phyloP scores from a whole-genome alignment of 2,329 filamentous ascomycete genomes.

The Colletotrichum kahawae region DNA sequence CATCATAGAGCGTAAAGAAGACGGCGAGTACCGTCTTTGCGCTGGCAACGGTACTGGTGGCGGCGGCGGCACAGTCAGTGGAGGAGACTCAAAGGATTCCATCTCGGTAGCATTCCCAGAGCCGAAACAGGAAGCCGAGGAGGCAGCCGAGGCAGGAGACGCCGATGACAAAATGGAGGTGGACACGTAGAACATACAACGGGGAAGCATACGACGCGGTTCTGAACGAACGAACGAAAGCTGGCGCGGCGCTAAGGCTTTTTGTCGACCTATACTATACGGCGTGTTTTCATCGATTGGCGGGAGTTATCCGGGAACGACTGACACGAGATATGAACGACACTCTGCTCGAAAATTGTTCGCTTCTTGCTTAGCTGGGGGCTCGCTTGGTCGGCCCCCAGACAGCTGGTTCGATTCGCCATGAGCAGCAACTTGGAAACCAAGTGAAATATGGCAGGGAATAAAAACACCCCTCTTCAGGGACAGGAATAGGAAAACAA shows the following conservation, averaged over 20 bases:
- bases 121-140: conserved; percentile 10
- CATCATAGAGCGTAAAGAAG: conserved; percentile 64
- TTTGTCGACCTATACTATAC: conserved; percentile 13
- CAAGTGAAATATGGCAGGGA: neutral
- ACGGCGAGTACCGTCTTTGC: conserved; percentile 62
- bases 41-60: conserved; percentile 41
- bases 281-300: conserved; percentile 3
- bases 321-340: conserved; percentile 21
- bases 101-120: conserved; percentile 21
- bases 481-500: neutral
- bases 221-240: neutral
- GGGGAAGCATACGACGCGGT: neutral
- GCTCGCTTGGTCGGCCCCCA: neutral
- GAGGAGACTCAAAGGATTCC: conserved; percentile 23
- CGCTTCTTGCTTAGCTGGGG: neutral
- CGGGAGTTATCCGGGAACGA: conserved; percentile 14
- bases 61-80: neutral
- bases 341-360: neutral
- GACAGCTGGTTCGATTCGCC: neutral
- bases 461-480: neutral
- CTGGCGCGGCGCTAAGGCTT: conserved; percentile 4
- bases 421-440: neutral
- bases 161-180: conserved; percentile 1
- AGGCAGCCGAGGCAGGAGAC: neutral
- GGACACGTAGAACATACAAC: neutral